Evolutionary conservation across 2,329 filamentous ascomycete genomes (phyloP), one percentile per base, ranked within the genome.

Genomic region (Sarocladium oryzae): DNA sequence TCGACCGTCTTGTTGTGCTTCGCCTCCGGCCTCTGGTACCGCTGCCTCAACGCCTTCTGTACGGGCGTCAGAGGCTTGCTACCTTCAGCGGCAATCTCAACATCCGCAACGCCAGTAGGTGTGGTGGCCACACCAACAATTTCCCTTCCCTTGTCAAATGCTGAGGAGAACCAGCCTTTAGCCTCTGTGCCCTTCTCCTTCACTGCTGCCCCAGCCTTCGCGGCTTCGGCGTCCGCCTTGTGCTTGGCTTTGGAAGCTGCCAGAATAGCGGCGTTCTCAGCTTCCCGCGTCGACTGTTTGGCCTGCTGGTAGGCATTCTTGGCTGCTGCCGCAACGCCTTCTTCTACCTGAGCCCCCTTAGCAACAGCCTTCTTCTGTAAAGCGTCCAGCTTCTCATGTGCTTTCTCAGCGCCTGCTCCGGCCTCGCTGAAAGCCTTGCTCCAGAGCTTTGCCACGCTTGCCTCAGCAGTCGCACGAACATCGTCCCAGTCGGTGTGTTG

Each of bases 401-500:
- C 28, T 15, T 48, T 33, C 28, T 48, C 43, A 10, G 23, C 23
- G 5, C n/a, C 40, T 3, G 40, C 23, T 4, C 57, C 56, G n/a
- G 63, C 55, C 38, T 65, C 60, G 23, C 68, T 70, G 43, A 69
- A 63, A 1, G 65, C 63, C 43, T 60, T 66, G 30, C 58, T 61
- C 75, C 69, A 79, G 15, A 81, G 55, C n/a, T 69, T 63, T 9
- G 68, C 68, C 33, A 72, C 65, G 28, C 67, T 64, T 13, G 69
- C 70, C 64, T 85, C 82, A 57, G 82, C 68, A 2, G 70, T 73
- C 56, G 85, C 79, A 51, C 82, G 76, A 51, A 84, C 75, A 50
- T 75, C 75, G 46, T 73, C 69, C 85, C 84, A 89, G 64, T 86
- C 79, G 54, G 78, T 82, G 30, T 69, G 75, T 67, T 89, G 81